Percentiles rank a stretch among this genome's conserved stretches.
Conservation (phyloP, 768 basidiomycete species). For the Podaxis sp. region DNA sequence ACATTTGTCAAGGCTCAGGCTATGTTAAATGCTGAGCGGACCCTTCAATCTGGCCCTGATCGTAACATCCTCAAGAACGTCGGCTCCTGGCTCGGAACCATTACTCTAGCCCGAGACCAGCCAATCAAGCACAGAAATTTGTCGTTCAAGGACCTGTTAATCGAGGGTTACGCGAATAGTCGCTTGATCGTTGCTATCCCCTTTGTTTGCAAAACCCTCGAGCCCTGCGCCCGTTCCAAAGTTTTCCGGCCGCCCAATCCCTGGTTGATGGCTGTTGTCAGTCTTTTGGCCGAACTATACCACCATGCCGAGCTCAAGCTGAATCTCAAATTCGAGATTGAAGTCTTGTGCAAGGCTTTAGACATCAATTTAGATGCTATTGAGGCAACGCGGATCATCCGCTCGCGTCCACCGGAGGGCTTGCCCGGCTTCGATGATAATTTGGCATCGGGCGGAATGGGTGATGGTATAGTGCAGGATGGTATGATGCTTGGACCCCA, state of each 20-base stretch:
- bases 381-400: slow-evolving; percentile 80
- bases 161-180: slow-evolving; percentile 92
- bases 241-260: slow-evolving; percentile 98
- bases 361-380: slow-evolving; percentile 83
- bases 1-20: slow-evolving; percentile 84
- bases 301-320: slow-evolving; percentile 95
- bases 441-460: slow-evolving; percentile 17
- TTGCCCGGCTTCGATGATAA: slow-evolving; percentile 60
- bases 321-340: slow-evolving; percentile 98
- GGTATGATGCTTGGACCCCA: slow-evolving; percentile 35
- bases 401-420: slow-evolving; percentile 69
- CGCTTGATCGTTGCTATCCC: slow-evolving; percentile 93
- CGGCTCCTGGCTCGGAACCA: slow-evolving; percentile 90
- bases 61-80: slow-evolving; percentile 90
- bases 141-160: slow-evolving; percentile 95
- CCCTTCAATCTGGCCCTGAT: slow-evolving; percentile 82
- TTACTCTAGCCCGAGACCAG: slow-evolving; percentile 89
- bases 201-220: slow-evolving; percentile 96
- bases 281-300: slow-evolving; percentile 92
- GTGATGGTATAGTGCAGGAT: slow-evolving; percentile 7
- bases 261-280: slow-evolving; percentile 95
- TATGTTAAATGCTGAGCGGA: slow-evolving; percentile 89
- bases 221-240: slow-evolving; percentile 83
- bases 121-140: slow-evolving; percentile 93
- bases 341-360: slow-evolving; percentile 90